Base-by-base conservation (phyloP, 768 basidiomycete genomes). In the Lactifluus piperatus region DNA sequence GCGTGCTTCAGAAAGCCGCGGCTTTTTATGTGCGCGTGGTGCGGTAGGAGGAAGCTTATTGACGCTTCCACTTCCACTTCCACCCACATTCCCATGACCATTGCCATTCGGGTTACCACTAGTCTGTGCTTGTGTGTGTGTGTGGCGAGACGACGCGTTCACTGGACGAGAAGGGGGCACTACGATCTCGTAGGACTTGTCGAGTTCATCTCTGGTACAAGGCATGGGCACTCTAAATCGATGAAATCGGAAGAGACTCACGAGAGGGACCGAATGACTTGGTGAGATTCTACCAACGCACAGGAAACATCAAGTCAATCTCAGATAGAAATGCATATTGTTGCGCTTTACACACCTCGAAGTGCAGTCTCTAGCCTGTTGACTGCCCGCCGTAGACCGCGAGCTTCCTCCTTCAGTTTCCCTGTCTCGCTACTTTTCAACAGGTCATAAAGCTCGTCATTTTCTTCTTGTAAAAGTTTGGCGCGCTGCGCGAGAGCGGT, bases 361-460 rank as follows among this genome's bases (percentile, higher is more conserved):
- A 93, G 79, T 56, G 91, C 89, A 30, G 76, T 76, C 70, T 92
- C 86, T 32, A 93, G 74, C 66, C 82, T 81, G 51, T 77, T 76
- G 44, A 90, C 86, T 32, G 84, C 81, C 63, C 81, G 76, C 34
- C 83, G 77, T 55, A 93, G 75, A 7, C 81, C 81, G 49, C 81
- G 80, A 11, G 86, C 86, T 69, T 93, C 88, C 67, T 91, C 91
- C 69, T 90, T 90, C 62, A 93, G 68, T 68, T 80, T 84, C 5
- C 89, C 90, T 0, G 87, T 86, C 71, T 93, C 90, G 41, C 85
- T 81, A 26, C 75, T 75, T 69, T 82, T 86, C 56, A 93, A 72
- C 10, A 92, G 72, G 50, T 83, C 80, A 68, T 92, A 93, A 18
- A 93, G 70, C 63, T 93, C 91, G 64, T 93, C 89, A 60, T 93